These are phyloP conservation scores for Barnettozyma pratensis DNA, from an alignment of 805 yeast species.

Conservation along the genomic window DNA sequence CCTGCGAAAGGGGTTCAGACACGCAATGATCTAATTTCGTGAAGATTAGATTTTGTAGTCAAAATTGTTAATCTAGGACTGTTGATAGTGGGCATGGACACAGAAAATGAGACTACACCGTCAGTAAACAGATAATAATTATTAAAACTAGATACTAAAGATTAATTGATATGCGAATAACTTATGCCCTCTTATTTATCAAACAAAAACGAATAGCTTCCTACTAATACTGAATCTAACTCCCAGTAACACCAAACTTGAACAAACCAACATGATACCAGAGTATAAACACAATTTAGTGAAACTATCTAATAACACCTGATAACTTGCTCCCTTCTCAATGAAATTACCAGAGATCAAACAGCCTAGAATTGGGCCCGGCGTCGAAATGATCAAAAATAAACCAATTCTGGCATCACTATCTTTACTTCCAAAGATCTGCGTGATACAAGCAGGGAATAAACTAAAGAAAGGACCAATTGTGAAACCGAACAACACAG, in stretches of 20 bases:
- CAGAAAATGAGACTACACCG: too few species aligned
- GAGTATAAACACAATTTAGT: slow-evolving; percentile 16
- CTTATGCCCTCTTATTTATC: not conserved
- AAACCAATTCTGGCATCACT: slow-evolving; percentile 18
- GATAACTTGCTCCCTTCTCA: slow-evolving; percentile 3
- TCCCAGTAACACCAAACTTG: slow-evolving; percentile 5
- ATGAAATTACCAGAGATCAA: slow-evolving; percentile 22
- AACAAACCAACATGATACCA: slow-evolving; percentile 15
- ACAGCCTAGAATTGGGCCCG: slow-evolving; percentile 22
- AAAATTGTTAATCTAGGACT: too few species aligned
- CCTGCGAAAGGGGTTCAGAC: too few species aligned
- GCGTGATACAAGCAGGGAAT: slow-evolving; percentile 21
- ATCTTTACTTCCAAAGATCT: slow-evolving; percentile 18
- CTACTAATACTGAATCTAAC: slow-evolving; percentile 14
- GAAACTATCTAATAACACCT: slow-evolving; percentile 10
- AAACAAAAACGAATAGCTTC: slow-evolving; percentile 15
- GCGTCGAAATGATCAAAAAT: slow-evolving; percentile 15
- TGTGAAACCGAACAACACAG: slow-evolving; percentile 17
- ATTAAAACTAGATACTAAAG: not conserved
- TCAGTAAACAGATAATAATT: not conserved
- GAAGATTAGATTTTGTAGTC: too few species aligned
- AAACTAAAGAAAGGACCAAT: slow-evolving; percentile 20
- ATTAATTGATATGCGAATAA: too few species aligned
- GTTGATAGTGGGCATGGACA: too few species aligned
- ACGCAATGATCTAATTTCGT: too few species aligned